A percentile compares a stretch with the other conserved stretches of the same genome.
Evolutionary conservation across 2,329 filamentous ascomycete species (phyloP).

Genomic region (Xylaria sp.): DNA sequence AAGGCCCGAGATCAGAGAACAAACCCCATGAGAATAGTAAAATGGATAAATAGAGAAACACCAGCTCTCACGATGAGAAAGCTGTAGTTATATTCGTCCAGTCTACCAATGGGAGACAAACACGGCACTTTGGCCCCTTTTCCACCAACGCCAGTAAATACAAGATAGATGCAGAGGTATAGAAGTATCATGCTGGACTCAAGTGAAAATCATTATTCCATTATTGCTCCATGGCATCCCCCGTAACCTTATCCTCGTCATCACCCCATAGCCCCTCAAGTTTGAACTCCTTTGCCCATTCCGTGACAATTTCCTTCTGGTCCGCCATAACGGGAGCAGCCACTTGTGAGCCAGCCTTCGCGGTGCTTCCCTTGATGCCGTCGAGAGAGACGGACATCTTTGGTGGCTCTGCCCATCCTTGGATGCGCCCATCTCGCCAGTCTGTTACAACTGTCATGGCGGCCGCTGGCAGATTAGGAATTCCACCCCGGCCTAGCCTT

Average conservation of each 20-base stretch:
- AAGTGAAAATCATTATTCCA: constrained; percentile 7
- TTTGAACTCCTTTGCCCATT: constrained; percentile 95
- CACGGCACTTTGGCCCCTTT: constrained; percentile 4
- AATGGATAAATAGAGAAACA: neutral
- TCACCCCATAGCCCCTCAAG: constrained; percentile 91
- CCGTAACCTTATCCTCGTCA: constrained; percentile 45
- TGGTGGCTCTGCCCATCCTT: constrained; percentile 87
- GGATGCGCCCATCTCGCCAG: constrained; percentile 93
- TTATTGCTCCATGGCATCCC: constrained; percentile 60
- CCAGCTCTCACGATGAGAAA: neutral
- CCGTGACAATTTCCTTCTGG: constrained; percentile 72
- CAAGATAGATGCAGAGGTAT: neutral
- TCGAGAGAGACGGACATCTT: constrained; percentile 60
- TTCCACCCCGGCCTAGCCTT: constrained; percentile 82
- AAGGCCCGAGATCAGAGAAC: too few species aligned
- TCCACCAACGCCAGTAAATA: constrained; percentile 22
- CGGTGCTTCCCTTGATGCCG: constrained; percentile 12
- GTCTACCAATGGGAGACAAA: constrained; percentile 1
- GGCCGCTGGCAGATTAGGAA: constrained; percentile 86
- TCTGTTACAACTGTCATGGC: constrained; percentile 96
- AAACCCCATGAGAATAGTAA: too few species aligned
- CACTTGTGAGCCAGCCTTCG: constrained; percentile 1
- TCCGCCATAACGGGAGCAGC: constrained; percentile 45
- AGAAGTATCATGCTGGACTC: neutral
- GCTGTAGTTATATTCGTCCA: neutral